Percentiles rank a stretch among this genome's conserved stretches.
phyloP scores from a whole-genome alignment of 495 filamentous ascomycete species.

The Lepraria neglecta region DNA sequence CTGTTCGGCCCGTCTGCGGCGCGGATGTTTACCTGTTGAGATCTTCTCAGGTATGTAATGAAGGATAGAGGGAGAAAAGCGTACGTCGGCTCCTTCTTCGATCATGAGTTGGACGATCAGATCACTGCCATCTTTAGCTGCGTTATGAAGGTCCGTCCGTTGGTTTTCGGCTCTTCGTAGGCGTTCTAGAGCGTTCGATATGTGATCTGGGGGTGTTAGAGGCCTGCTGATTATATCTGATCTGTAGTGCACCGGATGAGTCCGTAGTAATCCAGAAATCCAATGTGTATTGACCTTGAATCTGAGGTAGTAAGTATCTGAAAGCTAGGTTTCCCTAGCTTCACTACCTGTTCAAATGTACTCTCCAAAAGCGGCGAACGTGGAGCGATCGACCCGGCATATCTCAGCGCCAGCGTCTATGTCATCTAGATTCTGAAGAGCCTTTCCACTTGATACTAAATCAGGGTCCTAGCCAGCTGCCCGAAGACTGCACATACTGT shows the following conservation, averaged over 20 bases:
- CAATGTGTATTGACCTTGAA: constrained; percentile 2
- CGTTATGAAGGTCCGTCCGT: constrained; percentile 28
- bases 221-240: background rate
- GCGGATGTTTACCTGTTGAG: constrained; percentile 23
- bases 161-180: constrained; percentile 19
- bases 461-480: background rate
- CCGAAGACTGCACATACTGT: constrained; percentile 14
- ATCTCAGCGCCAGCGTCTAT: constrained; percentile 14
- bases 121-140: constrained; percentile 34
- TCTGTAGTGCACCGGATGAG: background rate
- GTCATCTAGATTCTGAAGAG: background rate
- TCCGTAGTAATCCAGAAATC: background rate
- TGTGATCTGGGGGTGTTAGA: background rate
- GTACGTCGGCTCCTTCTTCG: constrained; percentile 30
- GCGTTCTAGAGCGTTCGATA: constrained; percentile 5
- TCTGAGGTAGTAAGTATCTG: background rate
- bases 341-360: background rate
- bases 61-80: background rate
- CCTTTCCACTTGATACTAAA: background rate
- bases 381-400: constrained; percentile 11
- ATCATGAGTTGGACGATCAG: constrained; percentile 36
- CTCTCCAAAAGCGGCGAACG: constrained; percentile 10
- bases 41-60: background rate
- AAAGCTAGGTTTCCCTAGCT: background rate
- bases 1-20: constrained; percentile 33